Conservation (phyloP, 2,329 filamentous ascomycete genomes). For the Nigrospora sphaerica region DNA sequence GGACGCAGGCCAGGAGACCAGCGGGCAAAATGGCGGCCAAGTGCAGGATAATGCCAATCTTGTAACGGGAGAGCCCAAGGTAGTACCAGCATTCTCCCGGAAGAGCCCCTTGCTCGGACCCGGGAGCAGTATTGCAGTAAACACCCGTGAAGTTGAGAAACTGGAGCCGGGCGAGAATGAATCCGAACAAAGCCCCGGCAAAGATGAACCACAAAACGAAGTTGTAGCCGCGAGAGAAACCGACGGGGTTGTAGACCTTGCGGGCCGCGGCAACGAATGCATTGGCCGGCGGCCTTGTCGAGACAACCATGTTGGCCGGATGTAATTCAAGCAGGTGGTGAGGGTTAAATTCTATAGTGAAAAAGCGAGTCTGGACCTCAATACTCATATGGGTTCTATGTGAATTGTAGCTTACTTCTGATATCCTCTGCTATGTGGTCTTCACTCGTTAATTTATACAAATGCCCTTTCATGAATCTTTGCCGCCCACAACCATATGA, state of each 20-base stretch:
- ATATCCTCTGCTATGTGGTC: too few species aligned
- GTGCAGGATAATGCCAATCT: slow-evolving; percentile 37
- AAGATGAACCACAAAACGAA: slow-evolving; percentile 47
- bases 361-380: too few species aligned
- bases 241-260: slow-evolving; percentile 37
- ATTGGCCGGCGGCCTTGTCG: slow-evolving; percentile 20
- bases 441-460: too few species aligned
- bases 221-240: slow-evolving; percentile 52
- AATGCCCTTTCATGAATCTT: too few species aligned
- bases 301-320: background rate
- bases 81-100: slow-evolving; percentile 37
- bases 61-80: slow-evolving; percentile 13
- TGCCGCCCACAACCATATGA: too few species aligned
- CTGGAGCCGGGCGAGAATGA: slow-evolving; percentile 38
- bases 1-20: slow-evolving; percentile 33
- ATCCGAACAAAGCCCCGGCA: slow-evolving; percentile 35
- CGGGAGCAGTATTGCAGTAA: slow-evolving; percentile 19
- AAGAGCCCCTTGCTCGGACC: slow-evolving; percentile 12
- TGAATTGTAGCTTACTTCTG: too few species aligned
- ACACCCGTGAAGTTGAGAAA: slow-evolving; percentile 39
- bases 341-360: too few species aligned
- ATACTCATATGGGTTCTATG: too few species aligned
- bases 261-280: slow-evolving; percentile 15
- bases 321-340: too few species aligned
- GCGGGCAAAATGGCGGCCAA: slow-evolving; percentile 37